These are phyloP conservation scores for Debaryomyces sp. DNA, from an alignment of 1,139 yeast genomes.

Conservation along the genomic window DNA sequence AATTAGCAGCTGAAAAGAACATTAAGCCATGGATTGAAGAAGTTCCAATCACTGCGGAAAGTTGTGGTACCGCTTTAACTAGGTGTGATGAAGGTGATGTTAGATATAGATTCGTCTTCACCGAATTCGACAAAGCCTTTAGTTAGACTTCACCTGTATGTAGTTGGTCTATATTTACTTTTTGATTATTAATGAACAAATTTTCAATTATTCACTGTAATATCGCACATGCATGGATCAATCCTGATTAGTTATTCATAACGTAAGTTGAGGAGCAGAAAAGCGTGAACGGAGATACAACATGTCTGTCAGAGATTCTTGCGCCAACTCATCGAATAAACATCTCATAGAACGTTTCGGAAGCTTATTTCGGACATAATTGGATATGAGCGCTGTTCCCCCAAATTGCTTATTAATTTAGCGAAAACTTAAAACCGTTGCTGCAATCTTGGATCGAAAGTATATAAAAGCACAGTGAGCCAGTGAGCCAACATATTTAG, in stretches of 20 bases:
- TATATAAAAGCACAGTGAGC: neutral
- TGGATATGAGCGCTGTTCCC: neutral
- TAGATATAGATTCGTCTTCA: slow-evolving; percentile 65
- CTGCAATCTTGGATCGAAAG: neutral
- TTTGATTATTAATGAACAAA: neutral
- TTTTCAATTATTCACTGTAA: neutral
- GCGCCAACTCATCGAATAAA: neutral
- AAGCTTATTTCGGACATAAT: neutral
- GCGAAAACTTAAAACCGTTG: neutral
- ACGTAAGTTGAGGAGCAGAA: neutral
- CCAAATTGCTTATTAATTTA: neutral
- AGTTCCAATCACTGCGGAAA: slow-evolving; percentile 38
- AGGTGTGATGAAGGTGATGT: slow-evolving; percentile 53
- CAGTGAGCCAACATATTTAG: too few relatives aligned
- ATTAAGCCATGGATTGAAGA: slow-evolving; percentile 48
- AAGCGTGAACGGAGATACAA: neutral
- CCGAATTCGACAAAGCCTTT: slow-evolving; percentile 48
- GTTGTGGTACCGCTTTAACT: slow-evolving; percentile 31
- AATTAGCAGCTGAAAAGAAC: slow-evolving; percentile 41
- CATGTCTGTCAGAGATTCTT: neutral
- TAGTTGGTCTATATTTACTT: neutral
- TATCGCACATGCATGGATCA: neutral
- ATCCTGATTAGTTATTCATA: neutral
- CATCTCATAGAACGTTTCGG: neutral
- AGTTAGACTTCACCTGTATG: slow-evolving; percentile 10